Base-by-base conservation (phyloP, 495 filamentous ascomycete species). In the Neurospora sp. region DNA sequence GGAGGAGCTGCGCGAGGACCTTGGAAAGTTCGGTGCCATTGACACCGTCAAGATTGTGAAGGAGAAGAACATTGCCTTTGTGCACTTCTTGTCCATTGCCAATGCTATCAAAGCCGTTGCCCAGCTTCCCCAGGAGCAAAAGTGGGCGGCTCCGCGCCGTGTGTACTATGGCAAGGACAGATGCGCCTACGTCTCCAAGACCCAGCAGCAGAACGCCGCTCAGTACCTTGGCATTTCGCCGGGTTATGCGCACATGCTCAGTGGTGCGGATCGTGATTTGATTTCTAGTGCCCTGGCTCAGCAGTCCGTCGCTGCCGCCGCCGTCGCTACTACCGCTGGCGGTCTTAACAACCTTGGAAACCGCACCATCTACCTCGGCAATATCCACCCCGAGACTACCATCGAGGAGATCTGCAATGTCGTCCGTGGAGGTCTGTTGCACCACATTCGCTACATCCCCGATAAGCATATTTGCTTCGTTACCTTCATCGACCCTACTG, bases 401-500 rank as follows among this genome's bases (percentile, higher is more conserved):
- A 95, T 98, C 76, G 96, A 98, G 83, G 96, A 97, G 81, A 98
- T 98, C 81, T 98, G 95, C 86, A 98, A 98, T 78, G 95, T 98
- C 69, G 95, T 98, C 38, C 90, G 95, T 70, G 95, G 95, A 60
- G 95, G 95, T 75, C 86, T 98, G 74, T 85, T 99, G 78, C 96
- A 99, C 81, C 96, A 99, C 82, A 96, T 99, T 82, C 93, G 96
- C 72, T 99, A 98, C 84, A 99, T 99, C 77, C 96, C 96, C 37
- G 96, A 99, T 85, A 99, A 99, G 87, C 96, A 99, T 83, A 99
- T 98, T 77, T 99, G 96, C 86, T 99, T 99, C 77, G 96, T 99
- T 46, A 99, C 96, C 3, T 99, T 99, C 84, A 98, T 99, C 81
- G 96, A 99, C 82, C 96, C 96, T 41, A 99, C 96, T 20, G 96